Conservation (phyloP, 805 yeast species). For the Wickerhamiella nectarea region DNA sequence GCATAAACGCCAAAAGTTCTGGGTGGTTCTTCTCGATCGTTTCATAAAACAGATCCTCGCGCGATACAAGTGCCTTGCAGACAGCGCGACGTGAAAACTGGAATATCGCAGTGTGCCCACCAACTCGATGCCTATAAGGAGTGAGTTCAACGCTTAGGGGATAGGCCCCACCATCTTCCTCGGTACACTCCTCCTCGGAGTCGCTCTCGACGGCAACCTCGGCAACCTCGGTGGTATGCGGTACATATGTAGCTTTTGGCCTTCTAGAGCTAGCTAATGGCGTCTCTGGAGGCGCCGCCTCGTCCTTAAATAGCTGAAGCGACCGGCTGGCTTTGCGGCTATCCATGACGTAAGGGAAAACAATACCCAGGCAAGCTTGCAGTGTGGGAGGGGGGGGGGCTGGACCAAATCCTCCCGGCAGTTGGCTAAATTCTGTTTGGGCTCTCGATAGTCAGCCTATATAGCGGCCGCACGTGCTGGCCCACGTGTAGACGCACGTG, state of each 20-base stretch:
- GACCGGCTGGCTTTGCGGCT: constrained; percentile 30
- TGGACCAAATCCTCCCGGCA: too few relatives aligned
- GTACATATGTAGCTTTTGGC: constrained; percentile 19
- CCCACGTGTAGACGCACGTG: too few relatives aligned
- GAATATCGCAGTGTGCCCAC: constrained; percentile 96
- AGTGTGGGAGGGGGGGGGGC: too few relatives aligned
- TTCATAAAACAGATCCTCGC: constrained; percentile 89
- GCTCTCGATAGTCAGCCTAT: too few relatives aligned
- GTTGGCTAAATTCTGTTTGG: too few relatives aligned
- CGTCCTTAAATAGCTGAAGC: constrained; percentile 26
- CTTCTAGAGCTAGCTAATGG: constrained; percentile 16
- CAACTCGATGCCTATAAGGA: constrained; percentile 88
- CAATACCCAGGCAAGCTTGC: not conserved
- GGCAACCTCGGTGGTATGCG: constrained; percentile 15
- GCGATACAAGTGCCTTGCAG: constrained; percentile 79
- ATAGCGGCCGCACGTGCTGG: too few relatives aligned
- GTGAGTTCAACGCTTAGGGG: constrained; percentile 70
- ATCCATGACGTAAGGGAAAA: constrained; percentile 8
- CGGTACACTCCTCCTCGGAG: constrained; percentile 12
- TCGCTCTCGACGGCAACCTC: constrained; percentile 13
- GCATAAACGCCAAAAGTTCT: constrained; percentile 73
- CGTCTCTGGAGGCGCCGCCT: constrained; percentile 10
- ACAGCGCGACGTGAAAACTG: constrained; percentile 84
- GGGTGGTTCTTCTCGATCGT: constrained; percentile 66
- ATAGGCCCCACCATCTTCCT: constrained; percentile 14